These are phyloP conservation scores for Botrytis aclada DNA, from an alignment of 2,329 filamentous ascomycete species.

Conservation along the genomic window DNA sequence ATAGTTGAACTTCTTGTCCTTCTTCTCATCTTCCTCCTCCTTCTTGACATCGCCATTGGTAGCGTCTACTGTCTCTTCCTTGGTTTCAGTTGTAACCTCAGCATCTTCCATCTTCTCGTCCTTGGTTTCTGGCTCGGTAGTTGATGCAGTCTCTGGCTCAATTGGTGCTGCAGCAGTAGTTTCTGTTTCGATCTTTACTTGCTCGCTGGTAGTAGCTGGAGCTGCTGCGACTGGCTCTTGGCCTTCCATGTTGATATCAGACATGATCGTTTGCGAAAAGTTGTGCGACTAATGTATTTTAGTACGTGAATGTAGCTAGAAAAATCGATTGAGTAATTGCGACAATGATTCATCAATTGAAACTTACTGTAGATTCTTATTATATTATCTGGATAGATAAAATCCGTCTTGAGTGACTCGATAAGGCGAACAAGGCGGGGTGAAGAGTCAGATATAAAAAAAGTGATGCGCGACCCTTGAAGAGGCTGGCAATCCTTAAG, in stretches of 20 bases:
- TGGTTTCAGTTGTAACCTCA: conserved; percentile 11
- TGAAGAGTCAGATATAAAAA: conserved; percentile 23
- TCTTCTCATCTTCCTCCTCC: conserved; percentile 18
- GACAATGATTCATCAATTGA: conserved; percentile 6
- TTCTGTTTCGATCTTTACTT: conserved; percentile 24
- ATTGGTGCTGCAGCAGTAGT: conserved; percentile 24
- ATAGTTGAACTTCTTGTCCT: conserved; percentile 15
- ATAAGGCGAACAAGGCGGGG: conserved; percentile 31
- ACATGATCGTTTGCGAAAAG: conserved; percentile 14
- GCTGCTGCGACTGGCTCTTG: conserved; percentile 22
- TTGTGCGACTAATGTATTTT: background rate
- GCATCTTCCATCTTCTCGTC: conserved; percentile 19
- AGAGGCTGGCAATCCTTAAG: background rate
- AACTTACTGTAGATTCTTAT: background rate
- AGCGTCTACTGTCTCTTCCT: conserved; percentile 22
- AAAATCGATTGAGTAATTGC: background rate
- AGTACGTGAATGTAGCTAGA: background rate
- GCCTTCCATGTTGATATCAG: conserved; percentile 19
- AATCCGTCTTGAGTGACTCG: conserved; percentile 19
- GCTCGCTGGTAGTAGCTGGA: conserved; percentile 28
- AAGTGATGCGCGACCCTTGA: background rate
- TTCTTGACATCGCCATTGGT: conserved; percentile 17
- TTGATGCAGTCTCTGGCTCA: conserved; percentile 16
- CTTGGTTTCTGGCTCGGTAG: conserved; percentile 23
- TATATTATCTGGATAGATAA: conserved; percentile 16